Evolutionary conservation across 208 protist species (phyloP), one percentile per base, ranked within the genome.

Genomic region (Leptomonas seymouri): DNA sequence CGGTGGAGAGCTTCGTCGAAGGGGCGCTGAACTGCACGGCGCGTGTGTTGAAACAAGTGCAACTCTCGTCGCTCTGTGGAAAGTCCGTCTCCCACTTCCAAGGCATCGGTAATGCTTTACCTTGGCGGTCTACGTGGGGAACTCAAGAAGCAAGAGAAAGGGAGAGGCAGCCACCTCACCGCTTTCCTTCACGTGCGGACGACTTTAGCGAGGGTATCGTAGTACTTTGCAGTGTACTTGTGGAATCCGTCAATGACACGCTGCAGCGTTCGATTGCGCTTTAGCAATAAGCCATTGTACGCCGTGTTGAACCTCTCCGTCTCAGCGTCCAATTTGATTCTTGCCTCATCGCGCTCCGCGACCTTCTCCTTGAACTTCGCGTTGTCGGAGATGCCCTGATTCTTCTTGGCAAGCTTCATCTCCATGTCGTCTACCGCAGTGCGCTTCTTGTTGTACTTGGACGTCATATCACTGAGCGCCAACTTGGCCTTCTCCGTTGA

Each of bases 381-480:
- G 51, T 86, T 81, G 14, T 82, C 74, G 0, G 67, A 0, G 53
- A 89, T 76, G 55, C 80, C 70, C 54, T 83, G 74, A 51, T 90
- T 90, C 71, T 86, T 87, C 80, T 89, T 88, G 7, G 84, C 84
- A 48, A 90, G 74, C 67, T 86, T 84, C 53, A 57, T 67, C 46
- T 85, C 82, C 41, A 82, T 27, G 39, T 76, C 45, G 31, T 84
- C 77, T 3, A 80, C 78, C 46, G 80, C 65, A 9, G 51, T 31
- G 27, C 77, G 67, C 18, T 72, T 58, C 48, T 80, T 78, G n/a
- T 71, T 55, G 59, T 85, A 91, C 62, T 80, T 82, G 36, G 63
- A 80, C 0, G 65, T 56, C 25, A 75, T 31, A 21, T 69, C 54
- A 30, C 80, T 65, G 4, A 77, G 57, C 58, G 58, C 71, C 23